These are phyloP conservation scores for Bruguiera gymnorhiza DNA, from an alignment of 345 rosid genomes.

Conservation along the genomic window DNA sequence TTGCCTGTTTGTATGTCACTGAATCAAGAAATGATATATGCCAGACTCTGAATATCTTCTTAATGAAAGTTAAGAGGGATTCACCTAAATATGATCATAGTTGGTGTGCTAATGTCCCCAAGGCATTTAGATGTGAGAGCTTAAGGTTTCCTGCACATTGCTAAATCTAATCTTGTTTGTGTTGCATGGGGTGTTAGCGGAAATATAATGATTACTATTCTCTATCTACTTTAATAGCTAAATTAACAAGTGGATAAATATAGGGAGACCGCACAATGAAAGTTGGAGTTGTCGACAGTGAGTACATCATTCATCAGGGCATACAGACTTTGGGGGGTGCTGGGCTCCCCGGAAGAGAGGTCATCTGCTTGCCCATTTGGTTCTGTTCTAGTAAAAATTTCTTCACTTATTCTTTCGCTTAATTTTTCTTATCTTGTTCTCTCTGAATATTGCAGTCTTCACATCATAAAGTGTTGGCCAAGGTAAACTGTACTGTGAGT, in stretches of 20 bases:
- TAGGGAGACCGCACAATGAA: constrained; percentile 91
- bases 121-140: too few relatives aligned
- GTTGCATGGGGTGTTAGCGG: too few relatives aligned
- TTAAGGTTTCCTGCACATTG: too few relatives aligned
- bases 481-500: constrained; percentile 2
- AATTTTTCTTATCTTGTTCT: background rate
- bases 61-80: too few relatives aligned
- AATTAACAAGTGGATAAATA: background rate
- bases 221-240: background rate
- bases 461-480: background rate
- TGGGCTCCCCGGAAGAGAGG: constrained; percentile 33
- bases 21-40: too few relatives aligned
- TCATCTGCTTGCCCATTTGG: background rate
- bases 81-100: too few relatives aligned
- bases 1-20: too few relatives aligned
- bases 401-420: background rate
- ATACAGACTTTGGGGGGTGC: constrained; percentile 85
- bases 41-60: too few relatives aligned
- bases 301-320: constrained; percentile 81
- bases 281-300: constrained; percentile 83
- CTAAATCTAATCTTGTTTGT: too few relatives aligned
- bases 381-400: background rate
- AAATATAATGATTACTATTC: too few relatives aligned
- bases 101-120: too few relatives aligned
- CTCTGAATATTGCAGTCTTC: constrained; percentile 1